These are phyloP conservation scores for Aspergillus melleus DNA, from an alignment of 2,329 filamentous ascomycete species.

Conservation along the genomic window DNA sequence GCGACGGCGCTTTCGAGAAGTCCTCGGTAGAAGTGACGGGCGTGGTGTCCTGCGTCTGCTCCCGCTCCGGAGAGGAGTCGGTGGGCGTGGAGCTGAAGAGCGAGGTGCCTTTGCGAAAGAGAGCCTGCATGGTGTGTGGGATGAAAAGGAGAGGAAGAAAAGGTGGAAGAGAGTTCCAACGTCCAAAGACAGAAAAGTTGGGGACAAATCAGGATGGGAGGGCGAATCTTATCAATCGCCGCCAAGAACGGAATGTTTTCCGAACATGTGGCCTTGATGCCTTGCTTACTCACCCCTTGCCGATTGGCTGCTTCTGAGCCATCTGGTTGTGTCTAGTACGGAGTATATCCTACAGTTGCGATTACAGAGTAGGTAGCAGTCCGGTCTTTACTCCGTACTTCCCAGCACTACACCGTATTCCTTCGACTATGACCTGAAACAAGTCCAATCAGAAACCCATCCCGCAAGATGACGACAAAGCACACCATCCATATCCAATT, in stretches of 20 bases:
- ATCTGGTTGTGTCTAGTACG: too few relatives aligned
- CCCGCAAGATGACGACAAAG: background rate
- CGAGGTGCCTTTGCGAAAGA: slow-evolving; percentile 36
- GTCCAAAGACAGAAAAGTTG: background rate
- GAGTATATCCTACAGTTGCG: background rate
- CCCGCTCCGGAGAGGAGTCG: slow-evolving; percentile 19
- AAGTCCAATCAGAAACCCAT: background rate
- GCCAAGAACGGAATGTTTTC: slow-evolving; percentile 23
- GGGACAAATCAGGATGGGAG: background rate
- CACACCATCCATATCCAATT: background rate
- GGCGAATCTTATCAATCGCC: slow-evolving; percentile 36
- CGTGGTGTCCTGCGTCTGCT: background rate
- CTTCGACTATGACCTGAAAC: background rate
- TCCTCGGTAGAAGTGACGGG: slow-evolving; percentile 29
- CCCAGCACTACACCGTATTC: too few relatives aligned
- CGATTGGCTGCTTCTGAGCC: background rate
- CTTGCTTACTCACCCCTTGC: background rate
- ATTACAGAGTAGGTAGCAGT: background rate
- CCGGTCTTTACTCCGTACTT: too few relatives aligned
- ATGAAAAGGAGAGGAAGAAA: background rate
- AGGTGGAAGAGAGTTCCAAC: background rate
- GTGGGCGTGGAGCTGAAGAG: slow-evolving; percentile 32
- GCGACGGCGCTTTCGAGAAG: slow-evolving; percentile 50
- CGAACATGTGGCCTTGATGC: background rate
- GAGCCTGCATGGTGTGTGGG: slow-evolving; percentile 31